phyloP scores from a whole-genome alignment of 2,329 filamentous ascomycete species.

The Xylaria sp. region DNA sequence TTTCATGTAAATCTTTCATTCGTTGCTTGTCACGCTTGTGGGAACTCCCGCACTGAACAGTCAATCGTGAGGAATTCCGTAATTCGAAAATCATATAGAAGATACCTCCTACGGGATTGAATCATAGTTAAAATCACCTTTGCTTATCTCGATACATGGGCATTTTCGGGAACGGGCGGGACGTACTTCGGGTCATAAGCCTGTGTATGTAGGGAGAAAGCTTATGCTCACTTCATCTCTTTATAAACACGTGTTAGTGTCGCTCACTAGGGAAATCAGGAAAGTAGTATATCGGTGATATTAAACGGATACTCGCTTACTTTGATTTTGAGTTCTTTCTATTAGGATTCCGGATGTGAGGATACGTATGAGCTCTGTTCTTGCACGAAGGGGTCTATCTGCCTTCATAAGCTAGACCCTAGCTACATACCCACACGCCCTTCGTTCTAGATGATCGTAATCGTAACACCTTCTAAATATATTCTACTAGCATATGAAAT shows the following conservation, averaged over 20 bases:
- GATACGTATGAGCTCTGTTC: no score
- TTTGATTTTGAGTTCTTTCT: constrained; percentile 18
- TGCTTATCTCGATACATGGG: constrained; percentile 15
- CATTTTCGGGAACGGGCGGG: constrained; percentile 2
- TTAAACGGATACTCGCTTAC: constrained; percentile 18
- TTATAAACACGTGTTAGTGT: neutral
- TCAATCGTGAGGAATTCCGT: constrained; percentile 12
- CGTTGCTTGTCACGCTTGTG: neutral
- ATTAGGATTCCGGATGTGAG: no score
- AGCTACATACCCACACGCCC: no score
- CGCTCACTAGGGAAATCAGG: no score
- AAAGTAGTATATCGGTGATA: constrained; percentile 13
- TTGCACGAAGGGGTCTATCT: no score
- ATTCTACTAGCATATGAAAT: constrained; percentile 8
- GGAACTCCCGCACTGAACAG: constrained; percentile 5
- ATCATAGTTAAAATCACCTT: constrained; percentile 8
- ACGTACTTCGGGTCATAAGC: constrained; percentile 17
- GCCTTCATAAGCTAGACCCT: no score
- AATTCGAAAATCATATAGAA: neutral
- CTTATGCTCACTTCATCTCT: constrained; percentile 14
- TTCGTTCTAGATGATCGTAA: no score
- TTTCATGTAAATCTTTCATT: constrained; percentile 8
- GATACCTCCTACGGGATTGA: constrained; percentile 11
- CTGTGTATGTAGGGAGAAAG: constrained; percentile 18
- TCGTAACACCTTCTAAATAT: no score